Percentiles rank a stretch among this genome's conserved stretches.
Evolutionary conservation across 2,329 filamentous ascomycete species (phyloP).

Genomic region (Fusarium tjaetaba): DNA sequence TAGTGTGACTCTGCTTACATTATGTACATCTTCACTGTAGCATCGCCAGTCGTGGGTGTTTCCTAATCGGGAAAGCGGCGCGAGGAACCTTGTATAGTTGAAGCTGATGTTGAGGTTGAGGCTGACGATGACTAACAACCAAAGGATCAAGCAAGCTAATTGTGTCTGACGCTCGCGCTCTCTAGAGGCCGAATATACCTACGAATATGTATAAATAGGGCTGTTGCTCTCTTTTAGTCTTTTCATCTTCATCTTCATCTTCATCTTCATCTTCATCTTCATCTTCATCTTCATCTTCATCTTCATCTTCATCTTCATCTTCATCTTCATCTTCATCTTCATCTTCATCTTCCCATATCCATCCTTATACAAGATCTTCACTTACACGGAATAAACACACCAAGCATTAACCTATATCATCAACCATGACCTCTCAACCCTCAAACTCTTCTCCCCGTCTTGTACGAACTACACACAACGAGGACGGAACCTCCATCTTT

Average conservation of each 20-base stretch:
- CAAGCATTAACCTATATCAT: neutral
- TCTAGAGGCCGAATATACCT: neutral
- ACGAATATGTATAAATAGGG: constrained; percentile 3
- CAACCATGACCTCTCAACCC: constrained; percentile 1
- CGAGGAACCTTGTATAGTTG: constrained; percentile 17
- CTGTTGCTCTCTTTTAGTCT: neutral
- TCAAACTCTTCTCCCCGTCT: constrained; percentile 1
- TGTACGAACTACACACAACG: constrained; percentile 2
- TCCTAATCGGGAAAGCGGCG: constrained; percentile 28
- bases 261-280: no score
- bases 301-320: no score
- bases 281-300: no score
- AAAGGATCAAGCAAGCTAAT: neutral
- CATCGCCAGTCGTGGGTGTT: constrained; percentile 16
- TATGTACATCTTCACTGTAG: neutral
- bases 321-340: no score
- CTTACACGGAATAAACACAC: neutral
- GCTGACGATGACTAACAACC: neutral
- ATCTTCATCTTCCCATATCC: neutral
- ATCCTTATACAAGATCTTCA: neutral
- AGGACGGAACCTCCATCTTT: constrained; percentile 16
- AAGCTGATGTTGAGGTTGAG: neutral
- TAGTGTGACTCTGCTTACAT: neutral
- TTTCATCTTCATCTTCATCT: no score
- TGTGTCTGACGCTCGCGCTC: neutral